phyloP scores from a whole-genome alignment of 2,329 filamentous ascomycete genomes.

The Penicillium sp. region DNA sequence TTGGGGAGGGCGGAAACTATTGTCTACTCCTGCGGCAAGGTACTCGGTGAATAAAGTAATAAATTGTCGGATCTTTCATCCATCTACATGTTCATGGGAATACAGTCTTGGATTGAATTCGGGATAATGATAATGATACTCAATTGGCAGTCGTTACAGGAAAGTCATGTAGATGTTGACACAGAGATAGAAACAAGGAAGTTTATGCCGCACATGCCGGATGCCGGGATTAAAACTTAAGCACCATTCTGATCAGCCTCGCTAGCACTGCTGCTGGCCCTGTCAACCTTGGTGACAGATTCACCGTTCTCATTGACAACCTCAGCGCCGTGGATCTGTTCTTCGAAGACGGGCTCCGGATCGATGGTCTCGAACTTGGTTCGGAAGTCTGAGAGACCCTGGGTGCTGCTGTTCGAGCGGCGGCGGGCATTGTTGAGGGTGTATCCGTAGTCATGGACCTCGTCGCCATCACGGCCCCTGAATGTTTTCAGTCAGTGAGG shows the following conservation, averaged over 20 bases:
- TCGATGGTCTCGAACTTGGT: slow-evolving; percentile 96
- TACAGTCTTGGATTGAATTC: too few species aligned
- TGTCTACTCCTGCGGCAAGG: too few species aligned
- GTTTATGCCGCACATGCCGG: too few species aligned
- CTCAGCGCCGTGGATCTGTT: slow-evolving; percentile 73
- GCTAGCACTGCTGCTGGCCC: slow-evolving; percentile 52
- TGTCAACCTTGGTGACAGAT: slow-evolving; percentile 36
- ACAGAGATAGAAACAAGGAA: not conserved
- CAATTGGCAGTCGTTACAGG: not conserved
- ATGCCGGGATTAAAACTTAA: slow-evolving; percentile 15
- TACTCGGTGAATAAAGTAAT: too few species aligned
- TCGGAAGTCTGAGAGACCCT: slow-evolving; percentile 79
- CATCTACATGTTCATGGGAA: not conserved
- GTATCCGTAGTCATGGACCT: slow-evolving; percentile 82
- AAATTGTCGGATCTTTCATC: too few species aligned
- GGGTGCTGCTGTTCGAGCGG: slow-evolving; percentile 86
- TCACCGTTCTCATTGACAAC: slow-evolving; percentile 46
- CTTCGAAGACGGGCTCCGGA: slow-evolving; percentile 88
- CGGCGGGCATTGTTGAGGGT: slow-evolving; percentile 84
- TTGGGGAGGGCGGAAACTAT: too few species aligned
- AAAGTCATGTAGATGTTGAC: not conserved
- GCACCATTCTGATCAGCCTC: slow-evolving; percentile 22
- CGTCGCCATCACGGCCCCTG: slow-evolving; percentile 84
- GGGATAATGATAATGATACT: too few species aligned
- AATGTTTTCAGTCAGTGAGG: not conserved